Percentiles rank a stretch among this genome's conserved stretches.
These are phyloP conservation scores for Setaria viridis DNA, from an alignment of 202 grass and related monocot species.

Conservation along the genomic window DNA sequence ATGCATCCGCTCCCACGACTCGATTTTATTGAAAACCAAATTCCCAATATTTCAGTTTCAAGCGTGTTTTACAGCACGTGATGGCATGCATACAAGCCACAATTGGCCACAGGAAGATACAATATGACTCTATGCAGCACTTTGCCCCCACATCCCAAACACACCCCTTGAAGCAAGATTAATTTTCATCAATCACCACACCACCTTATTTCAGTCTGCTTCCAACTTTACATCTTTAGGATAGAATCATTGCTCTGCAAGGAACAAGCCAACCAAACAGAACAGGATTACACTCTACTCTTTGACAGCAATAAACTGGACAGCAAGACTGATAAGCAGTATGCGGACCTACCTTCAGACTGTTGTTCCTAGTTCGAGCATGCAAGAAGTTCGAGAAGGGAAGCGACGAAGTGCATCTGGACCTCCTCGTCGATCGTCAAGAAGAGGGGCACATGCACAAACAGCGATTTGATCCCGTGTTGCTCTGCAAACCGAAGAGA, in stretches of 20 bases:
- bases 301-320: not conserved
- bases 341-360: conserved; percentile 24
- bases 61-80: conserved; percentile 38
- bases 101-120: conserved; percentile 41
- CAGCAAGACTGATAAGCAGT: not conserved
- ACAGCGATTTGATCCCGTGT: conserved; percentile 80
- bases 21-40: conserved; percentile 51
- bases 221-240: conserved; percentile 48
- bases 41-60: conserved; percentile 8
- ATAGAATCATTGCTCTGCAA: conserved; percentile 26
- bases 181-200: conserved; percentile 38
- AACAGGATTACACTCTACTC: not conserved
- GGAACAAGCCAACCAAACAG: not conserved
- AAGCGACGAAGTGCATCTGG: conserved; percentile 87
- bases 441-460: conserved; percentile 97
- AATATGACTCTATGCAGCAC: conserved; percentile 12
- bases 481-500: conserved; percentile 89
- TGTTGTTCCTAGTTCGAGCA: conserved; percentile 47
- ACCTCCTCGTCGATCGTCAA: conserved; percentile 81
- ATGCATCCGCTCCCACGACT: not conserved
- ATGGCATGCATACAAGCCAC: conserved; percentile 41
- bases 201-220: conserved; percentile 50
- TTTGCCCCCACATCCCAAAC: not conserved
- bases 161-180: conserved; percentile 45
- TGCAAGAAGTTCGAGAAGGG: conserved; percentile 81